phyloP scores from a whole-genome alignment of 2,329 filamentous ascomycete species.

The Neofusicoccum parvum region DNA sequence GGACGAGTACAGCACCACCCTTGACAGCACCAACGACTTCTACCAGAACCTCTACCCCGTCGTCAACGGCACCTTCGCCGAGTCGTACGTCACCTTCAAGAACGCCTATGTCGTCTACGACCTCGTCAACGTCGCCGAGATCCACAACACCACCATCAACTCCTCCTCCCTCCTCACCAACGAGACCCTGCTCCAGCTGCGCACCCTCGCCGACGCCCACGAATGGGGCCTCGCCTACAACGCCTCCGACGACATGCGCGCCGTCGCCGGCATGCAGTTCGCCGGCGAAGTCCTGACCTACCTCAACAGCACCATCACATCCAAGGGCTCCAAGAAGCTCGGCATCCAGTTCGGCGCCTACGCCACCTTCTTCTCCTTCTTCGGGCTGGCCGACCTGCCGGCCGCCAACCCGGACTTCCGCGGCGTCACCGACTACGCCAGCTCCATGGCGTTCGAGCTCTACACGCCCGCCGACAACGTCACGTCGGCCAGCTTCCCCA shows the following conservation, averaged over 20 bases:
- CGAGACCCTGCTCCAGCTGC: slow-evolving; percentile 62
- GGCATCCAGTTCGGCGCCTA: slow-evolving; percentile 64
- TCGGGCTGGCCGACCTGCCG: slow-evolving; percentile 58
- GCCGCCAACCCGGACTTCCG: slow-evolving; percentile 64
- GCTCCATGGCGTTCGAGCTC: slow-evolving; percentile 77
- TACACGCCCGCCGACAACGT: slow-evolving; percentile 51
- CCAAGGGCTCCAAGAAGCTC: slow-evolving; percentile 43
- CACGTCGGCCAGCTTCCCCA: slow-evolving; percentile 44
- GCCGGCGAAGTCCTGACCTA: slow-evolving; percentile 49
- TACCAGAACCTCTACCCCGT: slow-evolving; percentile 56
- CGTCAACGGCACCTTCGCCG: slow-evolving; percentile 55
- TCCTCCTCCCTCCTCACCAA: slow-evolving; percentile 61
- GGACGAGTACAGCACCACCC: slow-evolving; percentile 50
- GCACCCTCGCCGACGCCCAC: slow-evolving; percentile 74
- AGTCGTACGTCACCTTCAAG: slow-evolving; percentile 56
- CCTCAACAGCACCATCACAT: slow-evolving; percentile 47
- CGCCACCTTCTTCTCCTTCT: slow-evolving; percentile 62
- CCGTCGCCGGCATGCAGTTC: slow-evolving; percentile 52
- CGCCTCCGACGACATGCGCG: slow-evolving; percentile 50
- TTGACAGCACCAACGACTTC: slow-evolving; percentile 55
- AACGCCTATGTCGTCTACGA: slow-evolving; percentile 67
- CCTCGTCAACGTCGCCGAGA: slow-evolving; percentile 63
- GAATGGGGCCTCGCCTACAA: slow-evolving; percentile 87
- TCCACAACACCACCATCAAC: slow-evolving; percentile 66
- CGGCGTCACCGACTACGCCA: slow-evolving; percentile 81